These are phyloP conservation scores for Nidularia pulvinata DNA, from an alignment of 768 basidiomycete species.

Conservation along the genomic window DNA sequence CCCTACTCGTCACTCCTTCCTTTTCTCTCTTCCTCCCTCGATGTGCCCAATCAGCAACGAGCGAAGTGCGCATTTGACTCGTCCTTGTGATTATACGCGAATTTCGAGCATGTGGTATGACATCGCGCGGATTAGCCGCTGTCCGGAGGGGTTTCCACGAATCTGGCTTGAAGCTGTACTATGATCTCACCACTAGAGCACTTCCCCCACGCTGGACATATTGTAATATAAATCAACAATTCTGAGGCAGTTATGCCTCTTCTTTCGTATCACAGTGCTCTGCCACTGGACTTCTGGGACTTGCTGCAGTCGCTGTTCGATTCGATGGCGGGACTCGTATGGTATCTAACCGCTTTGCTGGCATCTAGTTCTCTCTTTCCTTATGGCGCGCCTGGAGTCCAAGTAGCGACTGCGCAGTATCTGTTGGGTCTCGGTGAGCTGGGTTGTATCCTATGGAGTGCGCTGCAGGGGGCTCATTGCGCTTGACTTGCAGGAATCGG, in stretches of 20 bases:
- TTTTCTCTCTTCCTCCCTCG: not conserved
- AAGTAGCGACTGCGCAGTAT: slow-evolving; percentile 41
- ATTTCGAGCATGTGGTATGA: not conserved
- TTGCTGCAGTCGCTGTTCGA: slow-evolving; percentile 30
- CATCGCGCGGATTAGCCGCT: not conserved
- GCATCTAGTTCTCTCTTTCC: slow-evolving; percentile 27
- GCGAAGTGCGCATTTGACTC: not conserved
- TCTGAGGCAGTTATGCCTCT: slow-evolving; percentile 22
- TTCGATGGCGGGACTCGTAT: slow-evolving; percentile 32
- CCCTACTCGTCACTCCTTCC: not conserved
- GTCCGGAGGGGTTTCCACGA: not conserved
- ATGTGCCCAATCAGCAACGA: not conserved
- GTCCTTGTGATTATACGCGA: not conserved
- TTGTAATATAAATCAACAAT: not conserved
- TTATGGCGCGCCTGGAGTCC: slow-evolving; percentile 19
- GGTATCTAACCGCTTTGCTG: slow-evolving; percentile 44
- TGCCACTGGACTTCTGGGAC: slow-evolving; percentile 36
- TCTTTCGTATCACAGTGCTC: slow-evolving; percentile 27
- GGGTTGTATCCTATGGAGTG: slow-evolving; percentile 1
- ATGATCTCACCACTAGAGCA: not conserved
- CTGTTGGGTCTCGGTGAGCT: slow-evolving; percentile 57
- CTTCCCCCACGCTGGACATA: not conserved
- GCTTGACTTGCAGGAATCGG: slow-evolving; percentile 47
- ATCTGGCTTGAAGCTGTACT: not conserved
- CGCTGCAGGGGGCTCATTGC: not conserved